Conservation (phyloP, 306 rosid species). For the Cyamopsis tetragonoloba region DNA sequence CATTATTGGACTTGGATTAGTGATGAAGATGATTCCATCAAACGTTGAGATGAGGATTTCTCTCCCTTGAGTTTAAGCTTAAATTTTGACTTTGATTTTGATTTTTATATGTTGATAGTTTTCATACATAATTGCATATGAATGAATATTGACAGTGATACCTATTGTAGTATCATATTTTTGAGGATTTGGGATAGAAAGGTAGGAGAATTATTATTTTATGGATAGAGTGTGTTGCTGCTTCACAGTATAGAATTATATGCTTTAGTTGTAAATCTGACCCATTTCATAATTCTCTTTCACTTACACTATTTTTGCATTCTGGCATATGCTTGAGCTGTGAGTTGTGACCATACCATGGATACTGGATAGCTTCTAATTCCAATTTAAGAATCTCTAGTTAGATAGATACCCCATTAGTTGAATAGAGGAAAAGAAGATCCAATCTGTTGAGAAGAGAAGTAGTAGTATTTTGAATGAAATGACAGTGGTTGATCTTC, state of each 20-base stretch:
- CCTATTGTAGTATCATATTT: conserved; percentile 19
- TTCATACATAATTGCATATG: conserved; percentile 14
- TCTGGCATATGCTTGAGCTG: conserved; percentile 17
- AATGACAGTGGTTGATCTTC: too few species aligned
- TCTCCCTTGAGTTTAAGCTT: not conserved
- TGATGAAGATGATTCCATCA: conserved; percentile 48
- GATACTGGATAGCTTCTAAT: not conserved
- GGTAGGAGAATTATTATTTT: not conserved
- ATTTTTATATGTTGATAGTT: not conserved
- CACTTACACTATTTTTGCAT: not conserved
- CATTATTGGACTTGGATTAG: conserved; percentile 96
- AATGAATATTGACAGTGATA: not conserved
- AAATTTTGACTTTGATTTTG: conserved; percentile 14
- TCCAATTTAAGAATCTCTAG: not conserved
- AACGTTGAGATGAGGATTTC: conserved; percentile 29
- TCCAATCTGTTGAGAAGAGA: too few species aligned
- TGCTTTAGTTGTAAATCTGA: conserved; percentile 11
- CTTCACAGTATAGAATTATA: not conserved
- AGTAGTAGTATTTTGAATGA: too few species aligned
- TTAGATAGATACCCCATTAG: too few species aligned
- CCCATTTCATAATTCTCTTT: not conserved
- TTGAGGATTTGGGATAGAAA: conserved; percentile 18
- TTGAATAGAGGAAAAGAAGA: too few species aligned
- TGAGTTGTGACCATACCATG: not conserved
- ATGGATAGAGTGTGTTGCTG: not conserved